A percentile compares a stretch with the other conserved stretches of the same genome.
These are phyloP conservation scores for Davidsoniella neocaledoniae DNA, from an alignment of 2,329 filamentous ascomycete genomes.

Conservation along the genomic window DNA sequence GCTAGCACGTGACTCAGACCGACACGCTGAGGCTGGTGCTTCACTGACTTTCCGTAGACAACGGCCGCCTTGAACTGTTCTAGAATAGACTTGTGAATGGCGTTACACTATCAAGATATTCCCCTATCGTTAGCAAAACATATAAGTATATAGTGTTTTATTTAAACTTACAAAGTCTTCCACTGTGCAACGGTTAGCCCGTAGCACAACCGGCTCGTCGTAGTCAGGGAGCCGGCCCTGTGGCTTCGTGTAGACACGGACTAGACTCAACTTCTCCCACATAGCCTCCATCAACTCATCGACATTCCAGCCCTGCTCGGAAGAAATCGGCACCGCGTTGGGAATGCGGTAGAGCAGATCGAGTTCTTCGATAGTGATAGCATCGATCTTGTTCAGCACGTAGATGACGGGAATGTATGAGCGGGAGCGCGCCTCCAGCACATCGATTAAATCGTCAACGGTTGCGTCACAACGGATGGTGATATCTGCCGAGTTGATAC, in stretches of 20 bases:
- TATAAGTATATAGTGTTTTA: not conserved
- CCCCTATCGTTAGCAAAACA: not conserved
- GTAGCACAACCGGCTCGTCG: slow-evolving; percentile 73
- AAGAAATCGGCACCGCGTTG: slow-evolving; percentile 92
- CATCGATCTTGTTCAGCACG: slow-evolving; percentile 97
- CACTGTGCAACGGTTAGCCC: slow-evolving; percentile 66
- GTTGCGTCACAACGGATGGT: slow-evolving; percentile 96
- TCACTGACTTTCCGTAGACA: slow-evolving; percentile 94
- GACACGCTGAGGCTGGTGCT: slow-evolving; percentile 94
- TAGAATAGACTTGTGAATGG: slow-evolving; percentile 89
- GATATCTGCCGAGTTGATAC: slow-evolving; percentile 91
- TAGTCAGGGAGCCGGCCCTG: slow-evolving; percentile 94
- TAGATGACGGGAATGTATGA: slow-evolving; percentile 99
- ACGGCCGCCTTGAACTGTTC: slow-evolving; percentile 92
- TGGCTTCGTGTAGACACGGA: slow-evolving; percentile 92
- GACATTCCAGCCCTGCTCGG: slow-evolving; percentile 94
- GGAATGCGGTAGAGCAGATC: slow-evolving; percentile 93
- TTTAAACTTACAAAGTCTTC: slow-evolving; percentile 76
- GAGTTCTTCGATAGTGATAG: slow-evolving; percentile 93
- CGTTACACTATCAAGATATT: slow-evolving; percentile 56
- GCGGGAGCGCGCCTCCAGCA: slow-evolving; percentile 84
- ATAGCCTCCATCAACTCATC: slow-evolving; percentile 94
- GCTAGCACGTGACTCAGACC: slow-evolving; percentile 79
- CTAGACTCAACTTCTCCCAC: slow-evolving; percentile 92
- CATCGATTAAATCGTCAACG: slow-evolving; percentile 89